Base-by-base conservation (phyloP, 495 filamentous ascomycete species). In the Elaphomyces granulatus region DNA sequence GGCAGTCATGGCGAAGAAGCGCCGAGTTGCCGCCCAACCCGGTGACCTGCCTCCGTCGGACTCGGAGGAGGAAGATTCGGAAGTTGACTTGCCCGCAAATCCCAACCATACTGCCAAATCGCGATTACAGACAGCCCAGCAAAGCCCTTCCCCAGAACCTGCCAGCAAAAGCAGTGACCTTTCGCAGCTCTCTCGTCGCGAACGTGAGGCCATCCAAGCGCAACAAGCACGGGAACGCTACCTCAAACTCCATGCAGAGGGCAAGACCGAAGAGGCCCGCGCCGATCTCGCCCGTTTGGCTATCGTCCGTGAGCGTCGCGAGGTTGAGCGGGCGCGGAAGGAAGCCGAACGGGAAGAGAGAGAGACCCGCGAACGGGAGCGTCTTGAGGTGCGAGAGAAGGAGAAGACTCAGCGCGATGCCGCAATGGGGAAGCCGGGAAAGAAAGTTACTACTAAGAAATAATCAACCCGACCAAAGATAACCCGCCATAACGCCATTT, bases 221-320 rank as follows among this genome's bases (percentile, higher is more conserved):
- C 77, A 81, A 46, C 81, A 85, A 57, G 84, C 84, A 7, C 83
- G 84, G 52, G 87, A 94, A 68, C 70, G 79, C 39, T 96, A 94
- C 52, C 71, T 80, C 71, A 94, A 95, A 69, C 55, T 96, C 47
- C 90, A 98, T 50, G 85, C 85, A 41, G 85, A 85, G 49, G 90
- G 90, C 40, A 95, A 95, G 72, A 95, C 90, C 30, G 92, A 98
- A 40, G 84, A 96, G 67, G 90, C 88, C 15, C 81, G 80, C 48
- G 78, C 85, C n/a, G 90, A 98, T 67, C 49, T 96, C 51, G 90
- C 83, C 37, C 67, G 90, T 38, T 56, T 98, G 53, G 72, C 65
- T 47, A 50, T 87, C 37, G 83, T 98, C 41, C 70, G 78, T 17
- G 83, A 93, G 70, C 78, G 81, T 67, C 71, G 90, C 26, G 90